These are phyloP conservation scores for Cytospora piceae DNA, from an alignment of 2,329 filamentous ascomycete species.

Conservation along the genomic window DNA sequence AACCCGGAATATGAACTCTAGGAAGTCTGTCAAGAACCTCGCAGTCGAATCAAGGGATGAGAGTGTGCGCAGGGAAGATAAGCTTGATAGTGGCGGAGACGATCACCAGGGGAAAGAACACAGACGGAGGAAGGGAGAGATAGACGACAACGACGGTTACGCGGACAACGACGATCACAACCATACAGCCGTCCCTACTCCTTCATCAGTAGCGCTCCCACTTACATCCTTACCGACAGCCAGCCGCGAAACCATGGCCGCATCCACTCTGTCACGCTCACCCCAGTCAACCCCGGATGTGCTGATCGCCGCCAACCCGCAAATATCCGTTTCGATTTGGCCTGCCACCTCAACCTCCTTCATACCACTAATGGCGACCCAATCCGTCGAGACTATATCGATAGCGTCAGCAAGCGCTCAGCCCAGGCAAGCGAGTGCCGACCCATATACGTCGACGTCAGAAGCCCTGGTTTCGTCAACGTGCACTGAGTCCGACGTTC, in stretches of 20 bases:
- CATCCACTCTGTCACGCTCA: conserved; percentile 10
- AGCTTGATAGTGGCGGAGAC: conserved; percentile 2
- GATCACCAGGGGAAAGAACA: conserved; percentile 20
- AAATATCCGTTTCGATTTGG: not conserved
- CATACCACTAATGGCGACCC: conserved; percentile 30
- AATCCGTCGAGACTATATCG: not conserved
- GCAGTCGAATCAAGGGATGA: not conserved
- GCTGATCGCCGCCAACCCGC: conserved; percentile 12
- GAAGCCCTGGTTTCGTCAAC: conserved; percentile 7
- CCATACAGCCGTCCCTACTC: not conserved
- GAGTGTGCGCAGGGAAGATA: conserved; percentile 13
- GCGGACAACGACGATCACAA: conserved; percentile 21
- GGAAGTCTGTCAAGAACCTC: not conserved
- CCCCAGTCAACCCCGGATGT: conserved; percentile 4
- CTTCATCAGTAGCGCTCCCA: not conserved
- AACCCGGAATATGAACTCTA: not conserved
- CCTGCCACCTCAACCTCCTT: conserved; percentile 25
- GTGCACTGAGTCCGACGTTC: conserved; percentile 4
- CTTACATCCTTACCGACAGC: conserved; percentile 3
- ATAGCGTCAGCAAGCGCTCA: conserved; percentile 13
- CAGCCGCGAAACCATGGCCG: conserved; percentile 4
- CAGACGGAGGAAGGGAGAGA: conserved; percentile 4
- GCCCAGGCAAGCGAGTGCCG: conserved; percentile 20
- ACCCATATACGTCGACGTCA: conserved; percentile 15
- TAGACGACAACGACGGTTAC: conserved; percentile 21